A percentile compares a stretch with the other conserved stretches of the same genome.
Evolutionary conservation across 2,329 filamentous ascomycete genomes (phyloP).

Genomic region (Aspergillus tubingensis): DNA sequence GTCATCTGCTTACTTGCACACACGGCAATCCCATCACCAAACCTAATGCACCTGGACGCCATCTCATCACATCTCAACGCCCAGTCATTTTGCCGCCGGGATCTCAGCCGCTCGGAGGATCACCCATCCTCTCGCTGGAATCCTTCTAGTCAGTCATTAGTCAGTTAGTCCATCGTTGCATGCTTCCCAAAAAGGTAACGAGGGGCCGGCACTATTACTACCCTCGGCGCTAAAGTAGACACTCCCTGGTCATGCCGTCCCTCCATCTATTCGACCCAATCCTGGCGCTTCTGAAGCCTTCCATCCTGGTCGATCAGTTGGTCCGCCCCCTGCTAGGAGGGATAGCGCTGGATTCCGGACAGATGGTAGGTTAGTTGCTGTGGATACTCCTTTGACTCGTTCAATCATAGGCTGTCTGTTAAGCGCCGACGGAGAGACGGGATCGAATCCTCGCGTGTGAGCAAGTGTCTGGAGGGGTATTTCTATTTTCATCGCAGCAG

Average conservation of each 20-base stretch:
- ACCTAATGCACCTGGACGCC: conserved; percentile 15
- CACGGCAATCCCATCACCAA: not conserved
- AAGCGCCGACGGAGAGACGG: not conserved
- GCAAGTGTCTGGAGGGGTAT: not conserved
- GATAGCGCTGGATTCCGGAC: not conserved
- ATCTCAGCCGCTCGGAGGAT: conserved; percentile 13
- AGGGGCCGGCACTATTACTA: not conserved
- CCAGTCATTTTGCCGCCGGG: conserved; percentile 18
- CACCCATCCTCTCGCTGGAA: not conserved
- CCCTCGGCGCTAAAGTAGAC: no score
- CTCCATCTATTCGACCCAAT: not conserved
- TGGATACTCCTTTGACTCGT: no score
- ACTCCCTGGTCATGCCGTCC: not conserved
- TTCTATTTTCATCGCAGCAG: conserved; percentile 10
- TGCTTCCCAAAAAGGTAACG: not conserved
- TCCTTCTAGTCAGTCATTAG: not conserved
- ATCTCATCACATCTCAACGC: conserved; percentile 16
- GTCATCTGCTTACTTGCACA: not conserved
- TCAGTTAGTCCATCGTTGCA: no score
- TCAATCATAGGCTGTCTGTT: not conserved
- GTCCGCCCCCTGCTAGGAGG: not conserved
- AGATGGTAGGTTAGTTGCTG: not conserved
- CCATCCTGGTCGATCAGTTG: not conserved
- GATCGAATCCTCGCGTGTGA: not conserved
- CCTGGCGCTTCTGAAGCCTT: not conserved